These are phyloP conservation scores for Paramecium biaurelia DNA, from an alignment of 73 alveolate species.

Conservation along the genomic window DNA sequence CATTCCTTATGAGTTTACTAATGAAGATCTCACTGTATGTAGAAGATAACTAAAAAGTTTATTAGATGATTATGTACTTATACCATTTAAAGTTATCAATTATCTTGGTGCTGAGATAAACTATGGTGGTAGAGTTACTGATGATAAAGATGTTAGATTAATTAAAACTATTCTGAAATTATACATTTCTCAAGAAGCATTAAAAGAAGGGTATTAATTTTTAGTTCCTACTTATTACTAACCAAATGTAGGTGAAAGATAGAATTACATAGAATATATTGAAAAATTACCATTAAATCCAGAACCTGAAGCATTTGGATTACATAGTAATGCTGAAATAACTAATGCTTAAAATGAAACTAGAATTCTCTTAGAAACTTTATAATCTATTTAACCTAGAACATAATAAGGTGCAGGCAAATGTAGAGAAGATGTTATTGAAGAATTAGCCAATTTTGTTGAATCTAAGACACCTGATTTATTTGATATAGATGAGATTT, in stretches of 20 bases:
- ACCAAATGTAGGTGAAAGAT: slow-evolving; percentile 96
- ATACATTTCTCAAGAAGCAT: slow-evolving; percentile 91
- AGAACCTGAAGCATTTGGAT: slow-evolving; percentile 99
- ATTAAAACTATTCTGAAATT: slow-evolving; percentile 94
- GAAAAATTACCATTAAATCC: slow-evolving; percentile 96
- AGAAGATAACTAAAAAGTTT: slow-evolving; percentile 97
- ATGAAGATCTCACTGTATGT: slow-evolving; percentile 99
- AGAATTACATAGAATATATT: slow-evolving; percentile 96
- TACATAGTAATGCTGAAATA: slow-evolving; percentile 99
- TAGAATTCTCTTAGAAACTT: slow-evolving; percentile 89
- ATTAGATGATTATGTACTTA: slow-evolving; percentile 96
- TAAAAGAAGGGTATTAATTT: slow-evolving; percentile 78
- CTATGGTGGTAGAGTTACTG: slow-evolving; percentile 99
- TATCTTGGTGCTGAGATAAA: slow-evolving; percentile 94
- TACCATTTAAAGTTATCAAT: slow-evolving; percentile 97
- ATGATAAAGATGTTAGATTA: slow-evolving; percentile 90
- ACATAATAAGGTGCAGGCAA: slow-evolving; percentile 95
- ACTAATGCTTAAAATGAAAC: slow-evolving; percentile 98
- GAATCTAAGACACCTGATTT: slow-evolving; percentile 91
- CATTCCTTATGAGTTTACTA: slow-evolving; percentile 98
- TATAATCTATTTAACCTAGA: slow-evolving; percentile 94
- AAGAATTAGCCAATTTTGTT: slow-evolving; percentile 84
- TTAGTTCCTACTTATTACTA: slow-evolving; percentile 77
- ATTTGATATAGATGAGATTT: slow-evolving; percentile 96
- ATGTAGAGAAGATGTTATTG: slow-evolving; percentile 92